Evolutionary conservation across 192 early-diverging fungal species (phyloP).

Genomic region (Podila epigama): DNA sequence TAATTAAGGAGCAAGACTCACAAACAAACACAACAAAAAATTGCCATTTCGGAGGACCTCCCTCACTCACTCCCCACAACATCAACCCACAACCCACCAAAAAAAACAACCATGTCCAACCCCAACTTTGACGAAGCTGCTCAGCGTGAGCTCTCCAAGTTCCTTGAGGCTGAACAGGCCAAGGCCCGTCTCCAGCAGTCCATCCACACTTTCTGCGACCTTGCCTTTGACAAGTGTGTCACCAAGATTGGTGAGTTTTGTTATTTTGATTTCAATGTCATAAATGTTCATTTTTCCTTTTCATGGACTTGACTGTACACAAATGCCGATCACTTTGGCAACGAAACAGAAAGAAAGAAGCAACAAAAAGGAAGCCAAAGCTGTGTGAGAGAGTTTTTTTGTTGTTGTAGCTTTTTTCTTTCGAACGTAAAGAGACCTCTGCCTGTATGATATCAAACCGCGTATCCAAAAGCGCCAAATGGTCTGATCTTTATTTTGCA

Average conservation of each 20-base stretch:
- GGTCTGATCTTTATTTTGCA: no score
- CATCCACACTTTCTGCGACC: conserved; percentile 68
- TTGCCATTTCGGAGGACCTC: conserved; percentile 1
- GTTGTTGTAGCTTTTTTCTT: no score
- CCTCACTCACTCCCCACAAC: not conserved
- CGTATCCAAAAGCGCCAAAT: no score
- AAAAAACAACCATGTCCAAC: conserved; percentile 37
- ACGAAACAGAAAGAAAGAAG: no score
- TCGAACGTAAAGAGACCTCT: no score
- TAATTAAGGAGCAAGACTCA: not conserved
- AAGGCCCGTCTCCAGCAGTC: conserved; percentile 65
- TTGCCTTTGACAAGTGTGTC: conserved; percentile 78
- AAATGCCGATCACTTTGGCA: no score
- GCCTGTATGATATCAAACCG: no score
- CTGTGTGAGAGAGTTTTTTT: no score
- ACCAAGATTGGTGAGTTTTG: conserved; percentile 51
- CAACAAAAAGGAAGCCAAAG: no score
- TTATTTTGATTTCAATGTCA: not conserved
- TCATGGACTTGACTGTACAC: not conserved
- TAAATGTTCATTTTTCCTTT: not conserved
- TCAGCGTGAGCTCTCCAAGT: conserved; percentile 63
- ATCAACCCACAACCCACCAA: not conserved
- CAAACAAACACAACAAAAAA: not conserved
- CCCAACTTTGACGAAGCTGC: conserved; percentile 59
- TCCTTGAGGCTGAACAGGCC: conserved; percentile 66